Evolutionary conservation across 2,329 filamentous ascomycete species (phyloP).

Genomic region (Parastagonospora avenae): DNA sequence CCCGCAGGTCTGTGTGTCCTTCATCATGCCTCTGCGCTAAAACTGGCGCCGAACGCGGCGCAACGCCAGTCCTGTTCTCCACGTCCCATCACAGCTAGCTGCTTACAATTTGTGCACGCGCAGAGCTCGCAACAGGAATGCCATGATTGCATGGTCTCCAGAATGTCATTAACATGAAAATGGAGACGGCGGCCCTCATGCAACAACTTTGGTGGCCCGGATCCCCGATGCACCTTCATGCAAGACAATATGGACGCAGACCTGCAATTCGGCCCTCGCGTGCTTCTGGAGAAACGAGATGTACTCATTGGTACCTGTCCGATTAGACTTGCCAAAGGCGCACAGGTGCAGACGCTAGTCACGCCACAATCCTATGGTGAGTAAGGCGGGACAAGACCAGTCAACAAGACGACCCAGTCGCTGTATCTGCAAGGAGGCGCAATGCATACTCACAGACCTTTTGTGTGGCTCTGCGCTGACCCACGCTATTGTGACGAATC

Average conservation of each 20-base stretch:
- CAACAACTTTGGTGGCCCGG: conserved; percentile 28
- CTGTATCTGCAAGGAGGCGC: conserved; percentile 9
- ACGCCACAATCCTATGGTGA: conserved; percentile 17
- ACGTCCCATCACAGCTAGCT: conserved; percentile 32
- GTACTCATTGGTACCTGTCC: conserved; percentile 29
- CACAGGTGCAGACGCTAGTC: conserved; percentile 23
- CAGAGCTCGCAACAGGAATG: background rate
- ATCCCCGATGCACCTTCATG: conserved; percentile 33
- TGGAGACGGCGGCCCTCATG: conserved; percentile 9
- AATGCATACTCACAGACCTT: conserved; percentile 15
- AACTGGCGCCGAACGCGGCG: conserved; percentile 31
- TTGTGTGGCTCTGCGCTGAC: conserved; percentile 7
- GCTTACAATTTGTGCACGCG: conserved; percentile 9
- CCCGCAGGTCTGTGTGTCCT: conserved; percentile 39
- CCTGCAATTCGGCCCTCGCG: conserved; percentile 21
- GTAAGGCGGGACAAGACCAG: conserved; percentile 13
- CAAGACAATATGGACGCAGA: conserved; percentile 24
- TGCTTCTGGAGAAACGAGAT: conserved; percentile 20
- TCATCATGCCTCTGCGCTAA: conserved; percentile 31
- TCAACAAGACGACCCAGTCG: conserved; percentile 19
- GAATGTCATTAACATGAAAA: background rate
- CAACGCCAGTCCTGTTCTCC: conserved; percentile 25
- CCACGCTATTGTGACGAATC: conserved; percentile 10
- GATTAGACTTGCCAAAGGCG: conserved; percentile 23
- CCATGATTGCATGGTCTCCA: no score